These are phyloP conservation scores for Peribolospora kevripleyi DNA, from an alignment of 768 basidiomycete genomes.

Conservation along the genomic window DNA sequence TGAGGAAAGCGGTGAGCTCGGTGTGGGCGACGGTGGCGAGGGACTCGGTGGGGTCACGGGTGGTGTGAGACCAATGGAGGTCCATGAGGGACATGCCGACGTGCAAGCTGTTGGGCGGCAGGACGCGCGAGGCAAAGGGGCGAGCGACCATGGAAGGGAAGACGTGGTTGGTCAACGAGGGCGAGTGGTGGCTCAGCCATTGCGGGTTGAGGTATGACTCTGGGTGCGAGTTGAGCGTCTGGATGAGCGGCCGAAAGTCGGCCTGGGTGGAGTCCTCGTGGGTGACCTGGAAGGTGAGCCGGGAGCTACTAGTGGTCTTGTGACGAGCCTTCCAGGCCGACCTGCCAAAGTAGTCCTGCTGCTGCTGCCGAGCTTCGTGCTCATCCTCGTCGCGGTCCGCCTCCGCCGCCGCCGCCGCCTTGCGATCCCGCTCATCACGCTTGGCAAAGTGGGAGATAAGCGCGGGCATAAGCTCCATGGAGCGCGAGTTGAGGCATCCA, in stretches of 20 bases:
- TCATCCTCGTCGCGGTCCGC: conserved; percentile 3
- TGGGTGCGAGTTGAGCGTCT: background rate
- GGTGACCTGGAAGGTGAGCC: conserved; percentile 7
- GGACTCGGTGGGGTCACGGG: background rate
- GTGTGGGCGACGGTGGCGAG: conserved; percentile 11
- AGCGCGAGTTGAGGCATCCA: conserved; percentile 8
- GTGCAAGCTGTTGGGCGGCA: conserved; percentile 9
- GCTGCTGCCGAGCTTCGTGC: conserved; percentile 3
- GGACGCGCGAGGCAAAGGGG: conserved; percentile 9
- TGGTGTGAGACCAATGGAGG: conserved; percentile 11
- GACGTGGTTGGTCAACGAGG: conserved; percentile 5
- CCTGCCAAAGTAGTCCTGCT: background rate
- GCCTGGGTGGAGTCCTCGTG: conserved; percentile 5
- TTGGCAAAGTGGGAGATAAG: too few relatives aligned
- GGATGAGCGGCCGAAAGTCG: conserved; percentile 6
- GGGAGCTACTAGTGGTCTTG: background rate
- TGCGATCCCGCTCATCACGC: background rate
- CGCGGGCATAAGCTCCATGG: background rate
- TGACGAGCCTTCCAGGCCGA: background rate
- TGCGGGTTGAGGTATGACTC: conserved; percentile 3
- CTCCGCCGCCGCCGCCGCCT: too few relatives aligned
- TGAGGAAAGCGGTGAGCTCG: conserved; percentile 13
- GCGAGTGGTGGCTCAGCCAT: conserved; percentile 1
- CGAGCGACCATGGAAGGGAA: conserved; percentile 8
- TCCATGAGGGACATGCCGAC: conserved; percentile 13